phyloP scores from a whole-genome alignment of 495 filamentous ascomycete species.

The Astrothelium subdiscretum region DNA sequence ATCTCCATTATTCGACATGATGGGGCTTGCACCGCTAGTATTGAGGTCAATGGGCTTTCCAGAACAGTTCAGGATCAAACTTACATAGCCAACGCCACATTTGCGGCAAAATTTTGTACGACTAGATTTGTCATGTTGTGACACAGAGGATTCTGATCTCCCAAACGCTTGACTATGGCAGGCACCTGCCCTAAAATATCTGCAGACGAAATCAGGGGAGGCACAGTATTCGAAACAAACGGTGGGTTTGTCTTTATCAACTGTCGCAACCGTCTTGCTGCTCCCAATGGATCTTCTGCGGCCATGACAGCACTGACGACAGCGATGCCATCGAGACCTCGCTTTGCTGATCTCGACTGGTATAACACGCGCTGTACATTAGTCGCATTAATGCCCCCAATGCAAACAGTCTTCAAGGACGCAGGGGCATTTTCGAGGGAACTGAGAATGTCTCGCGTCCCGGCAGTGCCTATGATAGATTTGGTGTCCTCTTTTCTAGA shows the following conservation, averaged over 20 bases:
- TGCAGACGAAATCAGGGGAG: constrained; percentile 20
- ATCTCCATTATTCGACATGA: constrained; percentile 80
- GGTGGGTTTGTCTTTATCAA: constrained; percentile 39
- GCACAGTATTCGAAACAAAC: constrained; percentile 25
- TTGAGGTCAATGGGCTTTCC: neutral
- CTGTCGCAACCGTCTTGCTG: constrained; percentile 43
- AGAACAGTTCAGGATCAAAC: neutral
- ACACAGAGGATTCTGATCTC: constrained; percentile 55
- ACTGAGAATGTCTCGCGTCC: constrained; percentile 56
- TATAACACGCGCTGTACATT: constrained; percentile 66
- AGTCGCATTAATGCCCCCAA: constrained; percentile 74
- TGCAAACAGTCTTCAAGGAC: constrained; percentile 49
- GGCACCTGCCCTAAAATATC: constrained; percentile 38
- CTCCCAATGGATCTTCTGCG: constrained; percentile 48
- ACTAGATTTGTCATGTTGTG: constrained; percentile 97
- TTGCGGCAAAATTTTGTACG: constrained; percentile 87
- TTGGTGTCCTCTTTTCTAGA: constrained; percentile 58
- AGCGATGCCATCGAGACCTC: constrained; percentile 65
- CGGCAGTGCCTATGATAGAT: constrained; percentile 68
- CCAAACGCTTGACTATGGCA: constrained; percentile 46
- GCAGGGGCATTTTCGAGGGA: constrained; percentile 34
- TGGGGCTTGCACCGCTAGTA: constrained; percentile 65
- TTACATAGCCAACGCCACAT: constrained; percentile 66
- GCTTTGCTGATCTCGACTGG: constrained; percentile 41
- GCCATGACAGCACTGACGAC: constrained; percentile 84